Conservation (phyloP, 306 rosid genomes). For the Trifolium pratense region DNA sequence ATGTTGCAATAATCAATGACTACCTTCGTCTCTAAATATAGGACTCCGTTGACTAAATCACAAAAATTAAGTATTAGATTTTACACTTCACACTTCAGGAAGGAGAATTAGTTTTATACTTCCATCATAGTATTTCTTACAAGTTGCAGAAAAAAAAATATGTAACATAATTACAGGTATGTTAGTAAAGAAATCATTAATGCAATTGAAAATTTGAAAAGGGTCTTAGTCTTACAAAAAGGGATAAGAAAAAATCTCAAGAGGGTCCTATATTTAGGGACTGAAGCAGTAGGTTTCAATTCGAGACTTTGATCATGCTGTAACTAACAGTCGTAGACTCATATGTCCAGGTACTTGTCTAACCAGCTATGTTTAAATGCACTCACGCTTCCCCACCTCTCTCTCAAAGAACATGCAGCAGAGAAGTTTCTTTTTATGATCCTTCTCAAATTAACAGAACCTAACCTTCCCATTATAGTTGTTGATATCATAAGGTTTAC, state of each 20-base stretch:
- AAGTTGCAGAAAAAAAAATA: too few relatives aligned
- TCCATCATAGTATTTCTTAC: too few relatives aligned
- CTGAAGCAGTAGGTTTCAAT: not conserved
- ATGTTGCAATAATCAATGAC: too few relatives aligned
- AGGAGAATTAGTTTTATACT: too few relatives aligned
- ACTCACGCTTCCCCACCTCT: not conserved
- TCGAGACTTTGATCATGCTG: slow-evolving; percentile 5
- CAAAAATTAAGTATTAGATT: too few relatives aligned
- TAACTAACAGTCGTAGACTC: slow-evolving; percentile 5
- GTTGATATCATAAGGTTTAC: not conserved
- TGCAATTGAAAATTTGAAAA: too few relatives aligned
- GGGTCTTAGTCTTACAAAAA: too few relatives aligned
- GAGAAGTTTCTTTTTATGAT: slow-evolving; percentile 25
- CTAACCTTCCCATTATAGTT: slow-evolving; percentile 22
- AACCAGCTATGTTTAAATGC: slow-evolving; percentile 11
- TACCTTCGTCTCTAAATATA: too few relatives aligned
- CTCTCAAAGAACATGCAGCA: slow-evolving; percentile 24
- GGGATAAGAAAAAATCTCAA: not conserved
- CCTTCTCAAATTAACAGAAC: slow-evolving; percentile 25
- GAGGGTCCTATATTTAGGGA: not conserved
- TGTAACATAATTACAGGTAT: not conserved
- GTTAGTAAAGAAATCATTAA: too few relatives aligned
- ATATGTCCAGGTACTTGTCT: not conserved
- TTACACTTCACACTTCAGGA: too few relatives aligned
- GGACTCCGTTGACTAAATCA: too few relatives aligned